Evolutionary conservation across 2,329 filamentous ascomycete species (phyloP), one percentile per base, ranked within the genome.

Genomic region (Colletotrichum euphorbiae): DNA sequence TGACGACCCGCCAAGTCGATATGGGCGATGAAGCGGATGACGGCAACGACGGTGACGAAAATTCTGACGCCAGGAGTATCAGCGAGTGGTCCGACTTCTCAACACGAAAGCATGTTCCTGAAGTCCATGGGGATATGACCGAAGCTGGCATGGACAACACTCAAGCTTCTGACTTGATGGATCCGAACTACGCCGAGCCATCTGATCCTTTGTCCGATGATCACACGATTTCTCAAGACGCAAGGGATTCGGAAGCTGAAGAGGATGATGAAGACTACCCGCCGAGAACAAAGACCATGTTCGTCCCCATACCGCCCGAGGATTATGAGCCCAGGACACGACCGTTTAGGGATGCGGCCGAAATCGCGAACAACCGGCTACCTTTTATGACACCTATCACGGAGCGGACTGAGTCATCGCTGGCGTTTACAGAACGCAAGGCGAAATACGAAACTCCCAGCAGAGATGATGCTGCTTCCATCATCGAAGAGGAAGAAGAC

Each of bases 311-410:
- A 40, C 91, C 92, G 1, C 94, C 94, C 0, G 93, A 97, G 75
- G 93, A 97, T 77, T 97, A 94, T 77, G 89, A 94, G 72, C 89
- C 93, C 50, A 91, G 93, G 17, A 91, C 87, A 64, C 87, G 90
- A 54, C 92, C 93, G 67, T 97, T 91, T 84, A 90, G 94, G 75
- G 92, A 97, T 78, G 89, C 93, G 75, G 87, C 82, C 40, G 87
- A 94, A 77, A 85, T 91, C 78, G 93, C 94, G 68, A 97, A 98
- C 75, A 97, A 94, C 79, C 91, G 94, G 62, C 84, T 98, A 9
- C 96, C 95, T 3, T 99, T 98, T 78, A 98, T 99, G 96, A 99
- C 96, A 0, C 96, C 96, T 1, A 99, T 99, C 72, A 95, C 96
- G 1, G 96, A 99, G 79, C 90, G 93, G 74, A 99, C 96, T 0